Evolutionary conservation across 805 yeast genomes (phyloP), one percentile per base, ranked within the genome.

Genomic region (Saccharomycopsis amapae): DNA sequence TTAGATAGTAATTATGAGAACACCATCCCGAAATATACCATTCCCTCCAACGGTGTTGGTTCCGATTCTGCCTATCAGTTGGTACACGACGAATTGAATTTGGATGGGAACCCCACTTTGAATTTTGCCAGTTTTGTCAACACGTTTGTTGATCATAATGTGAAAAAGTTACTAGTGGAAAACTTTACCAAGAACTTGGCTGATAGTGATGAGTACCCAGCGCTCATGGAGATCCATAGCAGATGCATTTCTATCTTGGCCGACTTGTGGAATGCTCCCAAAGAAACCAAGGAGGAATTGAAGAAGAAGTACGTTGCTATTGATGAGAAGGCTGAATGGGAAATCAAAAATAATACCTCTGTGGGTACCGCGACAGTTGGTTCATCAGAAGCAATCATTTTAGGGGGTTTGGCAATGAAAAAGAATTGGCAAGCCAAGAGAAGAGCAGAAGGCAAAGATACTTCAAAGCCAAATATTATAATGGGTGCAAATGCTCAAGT

Each of bases 401-500:
- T 88, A 43, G 97, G 94, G 37, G 97, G 96, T 3, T 70, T 88
- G 45, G 95, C 96, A 12, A 72, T 89, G 85, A 89, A 89, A 72
- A 85, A 86, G 57, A 72, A 73, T 48, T 88, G 97, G 97, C 93
- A 85, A 63, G 77, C 69, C 23, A 72, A 66, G 54, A 75, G 83
- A 57, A 69, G 63, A 57, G 77, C 67, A 1, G 69, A 68, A 25
- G 89, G 89, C 4, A 75, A 77, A 53, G 72, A 80, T 41, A 64
- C 61, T 41, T 73, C 64, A 22, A 75, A 75, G 45, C 97, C 96
- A 46, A 88, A 88, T 63, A 85, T 88, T 58, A 65, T 88, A 52
- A 87, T 88, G 96, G 94, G 95, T 7, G 71, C 90, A 28, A 85
- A 90, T 63, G 93, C 90, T 45, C 97, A 88, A 66, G 96, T 89